Base-by-base conservation (phyloP, 768 basidiomycete genomes). In the Mrakia gelida region DNA sequence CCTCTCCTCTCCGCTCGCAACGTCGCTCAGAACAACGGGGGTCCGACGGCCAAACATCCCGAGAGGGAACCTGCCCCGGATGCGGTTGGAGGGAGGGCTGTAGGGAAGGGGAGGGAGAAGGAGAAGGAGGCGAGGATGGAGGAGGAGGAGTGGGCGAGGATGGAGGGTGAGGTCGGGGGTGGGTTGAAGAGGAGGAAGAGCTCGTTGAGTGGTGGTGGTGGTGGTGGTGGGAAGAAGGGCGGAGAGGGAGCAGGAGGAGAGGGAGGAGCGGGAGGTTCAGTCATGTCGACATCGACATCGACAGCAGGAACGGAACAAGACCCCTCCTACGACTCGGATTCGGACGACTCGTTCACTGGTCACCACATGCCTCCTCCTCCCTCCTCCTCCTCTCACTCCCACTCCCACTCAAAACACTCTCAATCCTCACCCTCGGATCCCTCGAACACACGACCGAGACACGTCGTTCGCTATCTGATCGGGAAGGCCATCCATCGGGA, bases 271-370 rank as follows among this genome's bases (percentile, higher is more conserved):
- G 34, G 15, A 52, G 49, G 13, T 52, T 13, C 7, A 16, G 9
- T 13, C 1, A 18, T 45, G 15, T 10, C 67, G 16, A n/a, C n/a
- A n/a, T n/a, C n/a, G n/a, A n/a, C n/a, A n/a, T n/a, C n/a, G n/a
- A 13, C 62, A 63, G 7, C 67, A 41, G 16, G 13, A 73, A 18
- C 56, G 10, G 9, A 21, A 30, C 16, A 41, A n/a, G 62, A 73
- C 56, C 49, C 49, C 41, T 41, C 26, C 59, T 54, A 45, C 11
- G 76, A 71, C 18, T 77, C 76, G 7, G 76, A 77, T 54, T 77
- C 76, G 56, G 76, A 77, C 59, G 76, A 77, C 59, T 77, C 76
- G 18, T 71, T 77, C 76, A 56, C 71, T 7, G 73, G 73, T 30
- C 73, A 59, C 15, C 56, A 38, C 54, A 74, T 74, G 73, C 73